phyloP scores from a whole-genome alignment of 1,139 yeast genomes.

The Saccharomyces hybrid region DNA sequence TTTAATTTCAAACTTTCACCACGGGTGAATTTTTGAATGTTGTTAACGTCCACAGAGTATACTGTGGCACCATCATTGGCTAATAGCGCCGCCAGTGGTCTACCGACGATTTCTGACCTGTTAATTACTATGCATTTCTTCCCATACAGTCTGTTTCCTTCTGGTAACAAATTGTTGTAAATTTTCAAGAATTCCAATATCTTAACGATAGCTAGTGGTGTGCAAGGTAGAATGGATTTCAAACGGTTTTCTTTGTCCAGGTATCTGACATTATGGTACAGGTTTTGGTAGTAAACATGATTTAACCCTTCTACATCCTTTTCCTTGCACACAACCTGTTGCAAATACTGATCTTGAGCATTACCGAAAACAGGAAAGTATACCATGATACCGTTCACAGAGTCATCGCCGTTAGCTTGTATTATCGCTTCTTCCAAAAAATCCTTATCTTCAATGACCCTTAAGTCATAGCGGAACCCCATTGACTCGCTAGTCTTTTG shows the following conservation, averaged over 20 bases:
- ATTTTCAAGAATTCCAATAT: slow-evolving; percentile 84
- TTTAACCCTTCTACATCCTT: slow-evolving; percentile 96
- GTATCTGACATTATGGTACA: slow-evolving; percentile 85
- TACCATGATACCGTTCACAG: slow-evolving; percentile 91
- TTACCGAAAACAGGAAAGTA: slow-evolving; percentile 96
- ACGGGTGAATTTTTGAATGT: slow-evolving; percentile 84
- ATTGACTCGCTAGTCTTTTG: slow-evolving; percentile 78
- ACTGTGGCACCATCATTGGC: slow-evolving; percentile 98
- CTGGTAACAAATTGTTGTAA: slow-evolving; percentile 70
- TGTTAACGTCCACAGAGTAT: slow-evolving; percentile 80
- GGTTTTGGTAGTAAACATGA: slow-evolving; percentile 82
- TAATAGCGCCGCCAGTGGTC: slow-evolving; percentile 89
- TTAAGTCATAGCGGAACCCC: slow-evolving; percentile 78
- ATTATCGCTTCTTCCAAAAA: slow-evolving; percentile 76
- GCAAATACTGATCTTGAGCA: slow-evolving; percentile 88
- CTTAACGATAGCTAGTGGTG: slow-evolving; percentile 91
- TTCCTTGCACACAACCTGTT: slow-evolving; percentile 73
- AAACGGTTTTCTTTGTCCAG: slow-evolving; percentile 60
- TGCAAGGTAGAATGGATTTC: slow-evolving; percentile 89
- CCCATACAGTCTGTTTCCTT: slow-evolving; percentile 89
- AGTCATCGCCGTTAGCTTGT: slow-evolving; percentile 68
- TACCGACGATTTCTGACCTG: slow-evolving; percentile 92
- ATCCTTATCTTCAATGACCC: slow-evolving; percentile 62
- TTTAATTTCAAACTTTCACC: slow-evolving; percentile 82
- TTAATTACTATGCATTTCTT: slow-evolving; percentile 85